Base-by-base conservation (phyloP, 768 basidiomycete species). In the Mycena rosella region DNA sequence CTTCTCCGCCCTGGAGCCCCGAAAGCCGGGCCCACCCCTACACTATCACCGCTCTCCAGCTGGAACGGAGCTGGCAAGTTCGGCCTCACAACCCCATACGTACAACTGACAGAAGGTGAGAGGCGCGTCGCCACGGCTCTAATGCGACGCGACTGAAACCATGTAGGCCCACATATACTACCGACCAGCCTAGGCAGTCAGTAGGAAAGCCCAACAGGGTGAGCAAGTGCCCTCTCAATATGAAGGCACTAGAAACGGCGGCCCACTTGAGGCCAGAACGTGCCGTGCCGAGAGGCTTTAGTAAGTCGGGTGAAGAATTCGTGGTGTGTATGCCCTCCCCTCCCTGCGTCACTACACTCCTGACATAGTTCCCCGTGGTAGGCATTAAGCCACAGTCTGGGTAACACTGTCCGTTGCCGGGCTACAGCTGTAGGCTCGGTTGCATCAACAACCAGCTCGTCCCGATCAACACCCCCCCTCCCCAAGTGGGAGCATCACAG, bases 231-330 rank as follows among this genome's bases (percentile, higher is more conserved):
- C 24, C 22, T 3, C 11, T 55, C 52, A 36, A 11, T 1, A 38
- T n/a, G 27, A 15, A 20, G 54, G 18, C 11, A 27, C 14, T 5
- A 38, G 45, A 67, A n/a, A 34, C 65, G 65, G 65, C 24, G 60
- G 27, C 65, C 51, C 54, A 54, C 61, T 52, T 61, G 42, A 61
- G 65, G 60, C 24, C 59, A 30, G 57, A 29, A 40, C 57, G 24
- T 32, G 65, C 65, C 59, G 52, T 54, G 65, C 65, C 59, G 65
- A 67, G 65, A 67, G 59, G 65, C 65, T 67, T 24, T 61, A 67
- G 65, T 61, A 30, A n/a, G 18, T 29, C 32, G 24, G 22, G 48
- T 54, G 44, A 42, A 17, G 15, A 32, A 26, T 22, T 36, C 18
- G 27, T 7, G 42, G 42, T 11, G 42, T 20, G 42, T n/a, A n/a